Conservation (phyloP, 2,329 filamentous ascomycete genomes). For the Polychaeton citri region DNA sequence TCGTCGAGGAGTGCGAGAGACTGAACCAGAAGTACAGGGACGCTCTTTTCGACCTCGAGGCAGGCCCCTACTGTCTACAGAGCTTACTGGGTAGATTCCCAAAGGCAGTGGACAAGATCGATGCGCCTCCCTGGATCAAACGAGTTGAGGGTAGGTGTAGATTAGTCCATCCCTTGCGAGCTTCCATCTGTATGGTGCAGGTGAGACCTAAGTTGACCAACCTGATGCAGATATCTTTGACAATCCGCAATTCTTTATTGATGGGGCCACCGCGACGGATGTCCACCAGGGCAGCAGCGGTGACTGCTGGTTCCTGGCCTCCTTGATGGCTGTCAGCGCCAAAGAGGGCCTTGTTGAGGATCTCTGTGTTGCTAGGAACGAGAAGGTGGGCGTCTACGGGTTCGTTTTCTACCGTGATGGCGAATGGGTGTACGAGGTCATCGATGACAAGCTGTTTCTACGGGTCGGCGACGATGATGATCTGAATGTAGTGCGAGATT, state of each 20-base stretch:
- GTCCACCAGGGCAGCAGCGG: slow-evolving; percentile 66
- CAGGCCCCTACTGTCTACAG: slow-evolving; percentile 35
- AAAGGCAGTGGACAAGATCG: slow-evolving; percentile 10
- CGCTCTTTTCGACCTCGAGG: slow-evolving; percentile 74
- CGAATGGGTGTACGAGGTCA: slow-evolving; percentile 82
- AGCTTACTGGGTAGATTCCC: slow-evolving; percentile 10
- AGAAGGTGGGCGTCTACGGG: slow-evolving; percentile 66
- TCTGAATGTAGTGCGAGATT: slow-evolving; percentile 28
- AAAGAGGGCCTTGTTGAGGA: slow-evolving; percentile 63
- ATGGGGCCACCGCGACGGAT: slow-evolving; percentile 63
- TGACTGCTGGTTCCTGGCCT: slow-evolving; percentile 79
- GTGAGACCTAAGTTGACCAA: too few relatives aligned
- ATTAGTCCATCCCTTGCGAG: too few relatives aligned
- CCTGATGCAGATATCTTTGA: slow-evolving; percentile 20
- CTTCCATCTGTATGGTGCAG: too few relatives aligned
- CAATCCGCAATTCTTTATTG: slow-evolving; percentile 47
- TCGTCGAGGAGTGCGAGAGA: slow-evolving; percentile 52
- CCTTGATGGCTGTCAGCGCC: slow-evolving; percentile 63
- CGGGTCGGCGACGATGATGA: slow-evolving; percentile 74
- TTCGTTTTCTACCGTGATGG: slow-evolving; percentile 78
- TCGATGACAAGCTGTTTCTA: slow-evolving; percentile 82
- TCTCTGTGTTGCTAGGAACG: slow-evolving; percentile 59
- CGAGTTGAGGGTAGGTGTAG: slow-evolving; percentile 6
- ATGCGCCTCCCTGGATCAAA: slow-evolving; percentile 18
- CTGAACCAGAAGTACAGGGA: slow-evolving; percentile 79